Conservation (phyloP, 2,329 filamentous ascomycete species). For the Ascochyta viciae-villosae region DNA sequence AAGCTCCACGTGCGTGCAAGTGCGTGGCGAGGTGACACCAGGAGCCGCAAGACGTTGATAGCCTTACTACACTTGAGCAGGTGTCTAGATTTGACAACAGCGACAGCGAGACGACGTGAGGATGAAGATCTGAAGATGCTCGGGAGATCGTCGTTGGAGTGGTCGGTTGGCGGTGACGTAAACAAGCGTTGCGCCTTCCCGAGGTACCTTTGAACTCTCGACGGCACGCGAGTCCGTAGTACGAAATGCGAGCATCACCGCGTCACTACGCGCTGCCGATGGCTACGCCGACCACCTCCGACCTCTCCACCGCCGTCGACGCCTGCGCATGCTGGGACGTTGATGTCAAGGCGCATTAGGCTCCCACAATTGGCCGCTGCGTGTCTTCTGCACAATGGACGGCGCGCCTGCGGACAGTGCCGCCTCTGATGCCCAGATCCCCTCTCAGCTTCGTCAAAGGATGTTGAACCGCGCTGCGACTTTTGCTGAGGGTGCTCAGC, state of each 20-base stretch:
- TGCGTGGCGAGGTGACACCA: background rate
- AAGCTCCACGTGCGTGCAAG: background rate
- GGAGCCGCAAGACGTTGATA: background rate
- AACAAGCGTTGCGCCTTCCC: conserved; percentile 6
- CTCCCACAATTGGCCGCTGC: conserved; percentile 5
- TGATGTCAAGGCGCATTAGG: conserved; percentile 18
- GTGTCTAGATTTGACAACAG: too few species aligned
- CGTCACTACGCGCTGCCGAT: conserved; percentile 8
- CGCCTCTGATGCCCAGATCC: conserved; percentile 32
- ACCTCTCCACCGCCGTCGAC: background rate
- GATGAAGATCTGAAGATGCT: background rate
- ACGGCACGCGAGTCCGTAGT: conserved; percentile 12
- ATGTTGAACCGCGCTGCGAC: conserved; percentile 48
- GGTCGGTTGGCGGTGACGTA: conserved; percentile 16
- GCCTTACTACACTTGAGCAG: background rate
- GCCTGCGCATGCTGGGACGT: conserved; percentile 8
- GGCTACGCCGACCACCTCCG: conserved; percentile 10
- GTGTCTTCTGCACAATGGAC: conserved; percentile 34
- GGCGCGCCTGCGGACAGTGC: conserved; percentile 21
- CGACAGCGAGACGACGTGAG: background rate
- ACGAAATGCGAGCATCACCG: conserved; percentile 12
- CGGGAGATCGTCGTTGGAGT: conserved; percentile 6
- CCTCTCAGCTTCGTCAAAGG: conserved; percentile 42
- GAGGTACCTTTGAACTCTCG: background rate
- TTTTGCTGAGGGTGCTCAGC: conserved; percentile 40